Evolutionary conservation across 2,329 filamentous ascomycete species (phyloP).

Genomic region (Trichoderma harzianum): DNA sequence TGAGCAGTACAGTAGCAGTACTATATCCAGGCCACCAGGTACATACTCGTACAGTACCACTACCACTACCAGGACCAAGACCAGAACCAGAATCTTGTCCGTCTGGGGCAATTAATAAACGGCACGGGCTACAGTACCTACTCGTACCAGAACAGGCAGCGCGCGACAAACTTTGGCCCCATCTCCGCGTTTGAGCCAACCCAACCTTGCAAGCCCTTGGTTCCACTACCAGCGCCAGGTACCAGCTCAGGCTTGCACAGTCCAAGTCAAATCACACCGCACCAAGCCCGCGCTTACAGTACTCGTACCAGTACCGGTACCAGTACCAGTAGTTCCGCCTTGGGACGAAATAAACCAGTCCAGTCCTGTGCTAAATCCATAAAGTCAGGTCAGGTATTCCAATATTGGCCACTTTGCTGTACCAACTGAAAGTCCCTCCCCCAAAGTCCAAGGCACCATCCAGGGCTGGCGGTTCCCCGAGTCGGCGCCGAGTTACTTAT

Average conservation of each 20-base stretch:
- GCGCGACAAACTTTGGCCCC: slow-evolving; percentile 21
- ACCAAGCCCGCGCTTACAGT: slow-evolving; percentile 12
- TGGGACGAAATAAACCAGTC: neutral
- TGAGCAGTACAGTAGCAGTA: neutral
- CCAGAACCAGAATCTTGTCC: neutral
- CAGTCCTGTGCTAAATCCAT: neutral
- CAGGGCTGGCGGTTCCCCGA: slow-evolving; percentile 10
- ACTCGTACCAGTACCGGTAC: neutral
- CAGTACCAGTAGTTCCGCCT: neutral
- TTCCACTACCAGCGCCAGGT: slow-evolving; percentile 15
- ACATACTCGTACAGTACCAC: neutral
- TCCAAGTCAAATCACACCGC: slow-evolving; percentile 14
- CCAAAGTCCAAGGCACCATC: neutral
- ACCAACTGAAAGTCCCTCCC: neutral
- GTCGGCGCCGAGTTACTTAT: slow-evolving; percentile 6
- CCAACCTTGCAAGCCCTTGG: slow-evolving; percentile 19
- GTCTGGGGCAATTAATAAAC: neutral
- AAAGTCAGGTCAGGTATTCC: neutral
- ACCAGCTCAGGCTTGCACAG: neutral
- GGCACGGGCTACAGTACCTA: no score
- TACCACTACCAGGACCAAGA: neutral
- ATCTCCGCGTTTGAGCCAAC: slow-evolving; percentile 20
- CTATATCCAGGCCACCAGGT: neutral
- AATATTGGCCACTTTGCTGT: neutral
- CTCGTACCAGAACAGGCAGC: neutral